Evolutionary conservation across 2,329 filamentous ascomycete species (phyloP).

Genomic region (Raffaelea ambrosiae): DNA sequence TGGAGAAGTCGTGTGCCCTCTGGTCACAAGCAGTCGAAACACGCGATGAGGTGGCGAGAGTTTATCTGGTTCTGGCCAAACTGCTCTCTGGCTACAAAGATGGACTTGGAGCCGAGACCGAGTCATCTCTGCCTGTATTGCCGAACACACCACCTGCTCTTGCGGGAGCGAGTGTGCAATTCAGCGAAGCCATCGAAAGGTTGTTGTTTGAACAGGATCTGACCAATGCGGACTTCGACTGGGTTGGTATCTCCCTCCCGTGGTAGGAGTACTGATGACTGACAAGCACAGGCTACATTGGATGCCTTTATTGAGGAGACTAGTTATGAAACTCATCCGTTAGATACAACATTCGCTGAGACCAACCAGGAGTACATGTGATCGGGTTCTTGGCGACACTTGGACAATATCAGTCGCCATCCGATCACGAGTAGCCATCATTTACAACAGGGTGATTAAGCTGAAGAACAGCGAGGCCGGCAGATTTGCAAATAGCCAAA

Average conservation of each 20-base stretch:
- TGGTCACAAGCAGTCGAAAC: background rate
- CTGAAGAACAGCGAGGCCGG: too few species aligned
- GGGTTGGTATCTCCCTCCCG: background rate
- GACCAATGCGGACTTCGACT: background rate
- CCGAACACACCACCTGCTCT: background rate
- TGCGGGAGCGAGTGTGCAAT: background rate
- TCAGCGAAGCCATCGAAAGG: too few species aligned
- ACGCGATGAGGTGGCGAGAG: background rate
- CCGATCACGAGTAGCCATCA: too few species aligned
- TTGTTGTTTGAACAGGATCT: background rate
- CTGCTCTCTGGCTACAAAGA: background rate
- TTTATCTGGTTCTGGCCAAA: background rate
- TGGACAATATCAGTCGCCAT: too few species aligned
- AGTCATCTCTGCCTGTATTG: background rate
- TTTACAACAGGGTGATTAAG: constrained; percentile 2
- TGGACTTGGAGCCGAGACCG: background rate
- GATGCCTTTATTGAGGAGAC: background rate
- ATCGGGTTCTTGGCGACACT: too few species aligned
- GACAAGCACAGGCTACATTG: background rate
- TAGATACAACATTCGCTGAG: background rate
- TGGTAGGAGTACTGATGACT: too few species aligned
- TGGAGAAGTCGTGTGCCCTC: background rate
- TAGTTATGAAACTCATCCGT: background rate
- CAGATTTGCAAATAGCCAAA: too few species aligned
- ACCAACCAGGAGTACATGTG: background rate